These are phyloP conservation scores for Trypanosoma rangeli DNA, from an alignment of 208 protist species.

Conservation along the genomic window DNA sequence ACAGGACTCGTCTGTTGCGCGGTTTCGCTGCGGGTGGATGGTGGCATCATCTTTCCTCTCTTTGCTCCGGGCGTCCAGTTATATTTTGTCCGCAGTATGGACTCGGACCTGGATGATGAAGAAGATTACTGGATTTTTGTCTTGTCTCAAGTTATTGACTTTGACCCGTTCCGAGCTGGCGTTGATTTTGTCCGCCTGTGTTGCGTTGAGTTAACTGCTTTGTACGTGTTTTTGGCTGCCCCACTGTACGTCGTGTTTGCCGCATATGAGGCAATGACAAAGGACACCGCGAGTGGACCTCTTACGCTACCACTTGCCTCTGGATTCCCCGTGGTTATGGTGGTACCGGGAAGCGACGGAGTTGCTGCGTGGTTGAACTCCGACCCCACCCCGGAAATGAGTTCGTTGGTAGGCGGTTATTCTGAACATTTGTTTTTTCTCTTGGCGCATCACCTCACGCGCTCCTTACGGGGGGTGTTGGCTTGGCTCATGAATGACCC, in stretches of 20 bases:
- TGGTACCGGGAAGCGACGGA: neutral
- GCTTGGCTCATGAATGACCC: no score
- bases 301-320: constrained; percentile 5
- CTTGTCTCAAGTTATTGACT: constrained; percentile 62
- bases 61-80: constrained; percentile 85
- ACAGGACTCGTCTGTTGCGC: constrained; percentile 47
- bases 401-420: no score
- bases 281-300: neutral
- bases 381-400: no score
- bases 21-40: constrained; percentile 55
- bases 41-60: constrained; percentile 47
- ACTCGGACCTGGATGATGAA: constrained; percentile 49
- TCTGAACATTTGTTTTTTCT: neutral
- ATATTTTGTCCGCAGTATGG: constrained; percentile 71
- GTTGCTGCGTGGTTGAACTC: neutral
- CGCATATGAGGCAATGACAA: constrained; percentile 3
- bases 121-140: constrained; percentile 56
- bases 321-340: constrained; percentile 10
- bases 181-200: constrained; percentile 45
- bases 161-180: constrained; percentile 48
- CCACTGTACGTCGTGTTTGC: constrained; percentile 36
- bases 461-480: neutral
- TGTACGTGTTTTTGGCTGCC: constrained; percentile 54
- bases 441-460: neutral
- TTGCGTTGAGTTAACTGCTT: constrained; percentile 43